Evolutionary conservation across 345 rosid species (phyloP), one percentile per base, ranked within the genome.

Genomic region (Moringa oleifera): DNA sequence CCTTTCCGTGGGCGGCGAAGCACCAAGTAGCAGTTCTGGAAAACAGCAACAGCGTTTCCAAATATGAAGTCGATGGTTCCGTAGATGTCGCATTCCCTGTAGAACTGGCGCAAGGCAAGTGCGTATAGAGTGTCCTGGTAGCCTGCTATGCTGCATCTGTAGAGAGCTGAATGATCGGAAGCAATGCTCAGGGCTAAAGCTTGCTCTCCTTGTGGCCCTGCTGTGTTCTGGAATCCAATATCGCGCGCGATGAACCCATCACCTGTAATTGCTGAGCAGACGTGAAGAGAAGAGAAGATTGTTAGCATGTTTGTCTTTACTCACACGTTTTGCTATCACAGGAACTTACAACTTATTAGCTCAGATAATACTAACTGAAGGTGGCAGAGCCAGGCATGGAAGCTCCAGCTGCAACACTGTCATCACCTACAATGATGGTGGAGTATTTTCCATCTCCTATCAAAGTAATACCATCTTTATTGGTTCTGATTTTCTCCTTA

Each of bases 101-200:
- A 91, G 79, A 91, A 91, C 31, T 91, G 98, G 7, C 96, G 90
- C 10, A 83, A 72, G 0, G 84, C 80, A 1, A 71, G 75, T 1
- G 98, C 90, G 45, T 83, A 91, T 0, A 91, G 68, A 0, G 90
- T 86, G 80, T 91, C 98, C 51, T 91, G 98, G 69, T 89, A 83
- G 20, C 96, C 96, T 0, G 73, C 68, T 0, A 91, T 75, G 82
- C 87, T 86, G 75, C 98, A 91, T 64, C 86, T 73, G 50, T 74
- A 89, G 56, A 91, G 61, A 17, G 79, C 96, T 7, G 96, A 69
- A 7, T 59, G 87, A 68, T 91, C 96, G 0, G 96, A 83, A 7
- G 83, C 76, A 6, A 82, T 75, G 46, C 69, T 51, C 1, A 91
- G 60, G 23, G 98, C 96, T 28, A 91, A 62, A 1, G 98, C 96